Conservation (phyloP, 1,284 basidiomycete genomes). For the Cutaneotrichosporon arboriforme region DNA sequence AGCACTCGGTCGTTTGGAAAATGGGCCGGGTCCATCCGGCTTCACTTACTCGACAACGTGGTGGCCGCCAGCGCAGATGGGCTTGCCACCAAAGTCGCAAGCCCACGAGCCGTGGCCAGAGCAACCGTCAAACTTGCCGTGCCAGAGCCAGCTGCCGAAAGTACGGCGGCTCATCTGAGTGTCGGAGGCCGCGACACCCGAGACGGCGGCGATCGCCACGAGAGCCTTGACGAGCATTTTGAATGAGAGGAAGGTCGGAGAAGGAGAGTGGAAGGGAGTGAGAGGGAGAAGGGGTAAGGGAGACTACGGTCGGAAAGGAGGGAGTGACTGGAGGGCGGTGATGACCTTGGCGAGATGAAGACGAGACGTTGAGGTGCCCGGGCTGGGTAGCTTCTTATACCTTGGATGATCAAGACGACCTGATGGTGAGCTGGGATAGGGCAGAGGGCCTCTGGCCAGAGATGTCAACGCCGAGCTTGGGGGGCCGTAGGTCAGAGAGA, state of each 20-base stretch:
- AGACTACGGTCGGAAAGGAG: too few species aligned
- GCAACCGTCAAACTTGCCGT: not conserved
- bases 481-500: too few species aligned
- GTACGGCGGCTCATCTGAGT: not conserved
- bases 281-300: not conserved
- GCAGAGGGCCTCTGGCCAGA: not conserved
- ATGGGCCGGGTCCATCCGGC: too few species aligned
- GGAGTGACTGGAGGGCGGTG: too few species aligned
- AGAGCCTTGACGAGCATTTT: slow-evolving; percentile 12
- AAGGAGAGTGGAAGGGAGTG: slow-evolving; percentile 3
- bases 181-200: not conserved
- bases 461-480: not conserved
- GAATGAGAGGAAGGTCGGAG: not conserved
- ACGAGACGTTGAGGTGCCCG: too few species aligned
- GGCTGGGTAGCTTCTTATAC: not conserved
- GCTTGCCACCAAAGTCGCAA: not conserved
- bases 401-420: too few species aligned
- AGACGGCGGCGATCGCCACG: slow-evolving; percentile 9
- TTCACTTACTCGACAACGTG: too few species aligned
- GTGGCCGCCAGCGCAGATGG: too few species aligned
- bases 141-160: not conserved
- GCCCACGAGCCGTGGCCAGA: not conserved
- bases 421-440: not conserved
- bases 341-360: too few species aligned
- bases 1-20: too few species aligned